phyloP scores from a whole-genome alignment of 768 basidiomycete genomes.

The Termitomyces sp. region DNA sequence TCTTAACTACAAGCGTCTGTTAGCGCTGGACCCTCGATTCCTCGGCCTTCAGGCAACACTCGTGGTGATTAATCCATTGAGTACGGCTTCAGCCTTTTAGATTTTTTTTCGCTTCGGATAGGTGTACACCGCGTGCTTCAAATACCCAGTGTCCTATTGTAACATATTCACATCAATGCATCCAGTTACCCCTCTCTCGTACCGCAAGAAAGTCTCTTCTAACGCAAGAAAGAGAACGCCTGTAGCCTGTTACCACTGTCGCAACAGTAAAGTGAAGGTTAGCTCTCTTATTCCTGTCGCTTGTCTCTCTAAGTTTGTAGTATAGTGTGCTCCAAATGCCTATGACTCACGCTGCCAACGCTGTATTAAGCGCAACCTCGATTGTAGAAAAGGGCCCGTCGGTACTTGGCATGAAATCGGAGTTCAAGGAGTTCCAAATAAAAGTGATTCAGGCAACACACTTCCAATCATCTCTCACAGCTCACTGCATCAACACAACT shows the following conservation, averaged over 20 bases:
- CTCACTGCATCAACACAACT: background rate
- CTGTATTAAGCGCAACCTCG: background rate
- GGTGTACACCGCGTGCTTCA: background rate
- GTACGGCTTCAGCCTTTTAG: background rate
- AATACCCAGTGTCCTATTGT: background rate
- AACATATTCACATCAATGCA: background rate
- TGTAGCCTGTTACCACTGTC: constrained; percentile 51
- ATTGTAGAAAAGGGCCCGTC: constrained; percentile 5
- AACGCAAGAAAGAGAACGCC: constrained; percentile 27
- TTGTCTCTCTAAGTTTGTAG: background rate
- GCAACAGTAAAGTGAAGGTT: constrained; percentile 52
- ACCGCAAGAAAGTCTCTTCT: background rate
- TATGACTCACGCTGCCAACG: constrained; percentile 3
- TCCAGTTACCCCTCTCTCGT: background rate
- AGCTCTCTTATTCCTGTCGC: background rate
- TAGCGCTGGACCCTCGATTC: background rate
- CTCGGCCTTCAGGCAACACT: background rate
- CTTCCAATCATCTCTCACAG: background rate
- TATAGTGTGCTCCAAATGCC: background rate
- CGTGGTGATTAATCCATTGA: constrained; percentile 2
- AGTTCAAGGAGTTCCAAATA: background rate
- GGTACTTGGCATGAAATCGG: background rate
- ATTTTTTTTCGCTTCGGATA: background rate
- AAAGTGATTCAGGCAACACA: background rate
- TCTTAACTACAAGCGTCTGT: background rate